phyloP scores from a whole-genome alignment of 495 filamentous ascomycete genomes.

The Arthonia radiata region DNA sequence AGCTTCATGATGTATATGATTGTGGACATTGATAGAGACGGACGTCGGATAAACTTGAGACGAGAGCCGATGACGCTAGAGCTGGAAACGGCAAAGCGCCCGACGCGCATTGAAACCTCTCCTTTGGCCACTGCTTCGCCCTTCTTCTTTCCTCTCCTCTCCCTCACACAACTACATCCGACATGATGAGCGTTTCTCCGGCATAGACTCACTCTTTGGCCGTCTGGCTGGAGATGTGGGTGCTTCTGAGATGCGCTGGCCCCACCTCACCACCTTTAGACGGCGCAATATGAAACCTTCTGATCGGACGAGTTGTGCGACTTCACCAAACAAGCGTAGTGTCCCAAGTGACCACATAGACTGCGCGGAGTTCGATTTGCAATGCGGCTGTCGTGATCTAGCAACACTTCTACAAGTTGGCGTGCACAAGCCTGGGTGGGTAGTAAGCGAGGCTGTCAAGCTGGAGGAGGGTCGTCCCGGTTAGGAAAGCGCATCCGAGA shows the following conservation, averaged over 20 bases:
- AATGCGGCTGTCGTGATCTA: not conserved
- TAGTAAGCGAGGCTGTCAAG: constrained; percentile 5
- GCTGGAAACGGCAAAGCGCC: too few relatives aligned
- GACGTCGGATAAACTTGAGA: not conserved
- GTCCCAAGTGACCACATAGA: too few relatives aligned
- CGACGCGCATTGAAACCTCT: constrained; percentile 1
- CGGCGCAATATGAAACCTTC: constrained; percentile 20
- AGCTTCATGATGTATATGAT: not conserved
- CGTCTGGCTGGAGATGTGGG: constrained; percentile 14
- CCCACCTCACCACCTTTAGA: constrained; percentile 19
- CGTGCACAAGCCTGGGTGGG: constrained; percentile 4
- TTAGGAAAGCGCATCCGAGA: constrained; percentile 6
- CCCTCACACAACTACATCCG: constrained; percentile 23
- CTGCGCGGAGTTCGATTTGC: too few relatives aligned
- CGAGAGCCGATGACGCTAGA: too few relatives aligned
- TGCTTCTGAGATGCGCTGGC: constrained; percentile 23
- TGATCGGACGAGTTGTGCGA: constrained; percentile 21
- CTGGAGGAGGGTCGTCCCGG: constrained; percentile 2
- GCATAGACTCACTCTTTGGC: constrained; percentile 17
- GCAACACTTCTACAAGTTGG: constrained; percentile 1
- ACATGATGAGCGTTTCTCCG: constrained; percentile 21
- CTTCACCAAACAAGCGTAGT: too few relatives aligned
- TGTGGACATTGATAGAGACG: not conserved
- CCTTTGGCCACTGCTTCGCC: constrained; percentile 1
- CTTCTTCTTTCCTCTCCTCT: constrained; percentile 6